Evolutionary conservation across 352 stramenopile species (phyloP), one percentile per base, ranked within the genome.

Genomic region (Phytophthora tubulina): DNA sequence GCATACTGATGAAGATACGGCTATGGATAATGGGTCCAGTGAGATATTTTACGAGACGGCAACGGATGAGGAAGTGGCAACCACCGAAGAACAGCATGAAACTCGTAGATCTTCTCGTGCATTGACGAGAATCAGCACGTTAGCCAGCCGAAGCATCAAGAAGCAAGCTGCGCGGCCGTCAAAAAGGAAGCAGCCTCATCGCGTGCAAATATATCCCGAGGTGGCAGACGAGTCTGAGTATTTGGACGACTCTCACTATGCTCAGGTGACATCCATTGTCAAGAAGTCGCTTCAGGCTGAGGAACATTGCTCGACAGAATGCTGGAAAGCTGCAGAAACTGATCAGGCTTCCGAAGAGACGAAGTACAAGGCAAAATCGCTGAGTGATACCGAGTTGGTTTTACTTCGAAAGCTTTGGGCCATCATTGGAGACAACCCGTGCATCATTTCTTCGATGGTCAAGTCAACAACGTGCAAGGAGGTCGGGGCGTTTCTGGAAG

Each of bases 351-450:
- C 17, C 13, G 32, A 67, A 32, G 48, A 58, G 9, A 13, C 39
- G 67, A 70, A 60, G 45, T 42, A 14, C 54, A 35, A 52, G 27
- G 11, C 46, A 15, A 73, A 52, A 3, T 33, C 6, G 13, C 33
- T 70, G 11, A 75, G 51, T 54, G 53, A 64, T 0, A 73, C 82
- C 1, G 87, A 94, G 66, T 17, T 86, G 15, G 73, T 90, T 7
- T 45, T 94, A 46, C 53, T 92, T 30, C 74, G 82, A 33, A 92
- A 91, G 68, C 74, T 90, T 38, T 66, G 76, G 6, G 70, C 72
- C 31, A 81, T 85, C 3, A 73, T 93, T 46, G 85, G 85, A 7
- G 82, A 91, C 44, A 91, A 90, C 50, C 68, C 85, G 8, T 94
- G 86, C 49, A 81, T 92, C 56, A 88, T 94, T 48, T 81, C 81